Evolutionary conservation across 1,139 yeast species (phyloP).

Genomic region (Debaryomycetaceae sp.): DNA sequence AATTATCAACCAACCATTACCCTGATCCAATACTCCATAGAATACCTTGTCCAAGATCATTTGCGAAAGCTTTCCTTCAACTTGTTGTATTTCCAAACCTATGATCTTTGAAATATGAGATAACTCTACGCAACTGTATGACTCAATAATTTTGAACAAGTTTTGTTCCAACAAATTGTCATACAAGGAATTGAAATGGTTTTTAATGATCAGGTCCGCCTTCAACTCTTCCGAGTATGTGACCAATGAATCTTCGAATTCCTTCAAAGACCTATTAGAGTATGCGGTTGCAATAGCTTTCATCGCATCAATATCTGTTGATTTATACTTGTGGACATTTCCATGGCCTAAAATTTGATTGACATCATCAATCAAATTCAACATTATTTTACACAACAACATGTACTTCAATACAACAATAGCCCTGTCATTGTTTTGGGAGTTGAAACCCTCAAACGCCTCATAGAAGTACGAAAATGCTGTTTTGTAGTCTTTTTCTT

Average conservation of each 20-base stretch:
- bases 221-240: slow-evolving; percentile 74
- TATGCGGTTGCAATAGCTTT: slow-evolving; percentile 89
- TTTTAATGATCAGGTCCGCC: slow-evolving; percentile 82
- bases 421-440: slow-evolving; percentile 62
- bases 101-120: slow-evolving; percentile 83
- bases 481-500: slow-evolving; percentile 94
- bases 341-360: slow-evolving; percentile 74
- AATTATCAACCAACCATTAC: slow-evolving; percentile 94
- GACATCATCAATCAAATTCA: slow-evolving; percentile 82
- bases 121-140: slow-evolving; percentile 91
- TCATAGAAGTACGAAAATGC: slow-evolving; percentile 94
- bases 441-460: slow-evolving; percentile 82
- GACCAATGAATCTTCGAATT: slow-evolving; percentile 77
- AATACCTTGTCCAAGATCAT: slow-evolving; percentile 95
- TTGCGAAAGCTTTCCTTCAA: slow-evolving; percentile 91
- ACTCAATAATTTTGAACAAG: slow-evolving; percentile 90
- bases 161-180: slow-evolving; percentile 92
- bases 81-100: slow-evolving; percentile 83
- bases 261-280: slow-evolving; percentile 83
- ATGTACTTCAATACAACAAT: slow-evolving; percentile 84
- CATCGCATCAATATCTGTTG: slow-evolving; percentile 82
- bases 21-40: slow-evolving; percentile 95
- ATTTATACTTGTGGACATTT: slow-evolving; percentile 76
- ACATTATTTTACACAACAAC: slow-evolving; percentile 90
- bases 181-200: slow-evolving; percentile 89